Conservation (phyloP, 1,284 basidiomycete species). For the Marasmius tenuissimus region DNA sequence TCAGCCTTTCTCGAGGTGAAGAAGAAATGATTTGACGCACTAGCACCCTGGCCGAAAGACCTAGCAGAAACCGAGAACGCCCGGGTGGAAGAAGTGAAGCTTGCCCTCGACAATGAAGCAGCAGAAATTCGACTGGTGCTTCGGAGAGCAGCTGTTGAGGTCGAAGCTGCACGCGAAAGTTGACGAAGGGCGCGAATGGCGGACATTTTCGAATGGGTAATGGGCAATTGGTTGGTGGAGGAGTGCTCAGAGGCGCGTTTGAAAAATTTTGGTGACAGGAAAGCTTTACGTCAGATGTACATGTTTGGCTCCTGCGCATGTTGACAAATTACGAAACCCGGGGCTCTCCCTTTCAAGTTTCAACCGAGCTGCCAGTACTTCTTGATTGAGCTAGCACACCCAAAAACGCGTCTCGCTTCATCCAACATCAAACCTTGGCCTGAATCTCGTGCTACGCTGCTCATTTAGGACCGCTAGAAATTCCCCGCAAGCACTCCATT, state of each 20-base stretch:
- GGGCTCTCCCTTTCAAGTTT: no score
- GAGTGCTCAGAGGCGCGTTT: background rate
- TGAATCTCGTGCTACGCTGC: no score
- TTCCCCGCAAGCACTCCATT: no score
- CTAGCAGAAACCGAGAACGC: constrained; percentile 58
- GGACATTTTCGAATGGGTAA: constrained; percentile 33
- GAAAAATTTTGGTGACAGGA: background rate
- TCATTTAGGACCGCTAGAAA: no score
- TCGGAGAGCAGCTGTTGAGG: constrained; percentile 19
- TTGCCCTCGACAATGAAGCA: constrained; percentile 12
- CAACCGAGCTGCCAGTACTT: no score
- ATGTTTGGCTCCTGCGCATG: background rate
- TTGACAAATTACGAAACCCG: no score
- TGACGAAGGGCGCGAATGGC: constrained; percentile 44
- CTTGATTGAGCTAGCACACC: no score
- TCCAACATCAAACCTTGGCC: no score
- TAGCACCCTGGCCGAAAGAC: constrained; percentile 58
- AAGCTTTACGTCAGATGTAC: background rate
- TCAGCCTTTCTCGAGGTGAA: background rate
- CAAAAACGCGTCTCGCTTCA: no score
- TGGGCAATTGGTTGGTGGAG: background rate
- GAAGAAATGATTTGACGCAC: constrained; percentile 41
- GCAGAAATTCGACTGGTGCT: constrained; percentile 14
- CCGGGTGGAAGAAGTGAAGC: constrained; percentile 26
- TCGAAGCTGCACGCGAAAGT: constrained; percentile 28